Evolutionary conservation across 371 early-diverging fungal genomes (phyloP).

Genomic region (Mortierella sp.): DNA sequence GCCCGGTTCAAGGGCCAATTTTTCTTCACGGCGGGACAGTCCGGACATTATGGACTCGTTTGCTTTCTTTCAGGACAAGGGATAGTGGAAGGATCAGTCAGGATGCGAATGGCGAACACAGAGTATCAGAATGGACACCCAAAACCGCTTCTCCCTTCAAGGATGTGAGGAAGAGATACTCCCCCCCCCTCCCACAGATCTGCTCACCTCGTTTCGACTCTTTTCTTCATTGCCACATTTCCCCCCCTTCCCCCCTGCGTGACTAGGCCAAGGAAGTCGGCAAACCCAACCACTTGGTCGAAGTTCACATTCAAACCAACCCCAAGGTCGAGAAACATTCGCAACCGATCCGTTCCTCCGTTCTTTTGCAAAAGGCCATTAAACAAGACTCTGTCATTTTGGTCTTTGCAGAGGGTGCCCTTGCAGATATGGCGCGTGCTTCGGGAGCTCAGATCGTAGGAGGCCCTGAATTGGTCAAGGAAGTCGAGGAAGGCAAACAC

Average conservation of each 20-base stretch:
- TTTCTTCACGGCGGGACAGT: no score
- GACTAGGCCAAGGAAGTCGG: conserved; percentile 77
- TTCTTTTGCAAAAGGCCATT: conserved; percentile 75
- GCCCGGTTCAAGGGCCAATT: not conserved
- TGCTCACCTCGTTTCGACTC: no score
- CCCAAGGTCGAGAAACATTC: conserved; percentile 76
- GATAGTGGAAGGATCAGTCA: no score
- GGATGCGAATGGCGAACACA: no score
- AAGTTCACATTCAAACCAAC: conserved; percentile 71
- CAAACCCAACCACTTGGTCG: conserved; percentile 71
- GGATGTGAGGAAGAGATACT: no score
- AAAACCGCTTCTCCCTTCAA: no score
- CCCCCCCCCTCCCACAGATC: no score
- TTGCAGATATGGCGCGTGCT: conserved; percentile 84
- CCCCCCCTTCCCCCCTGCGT: no score
- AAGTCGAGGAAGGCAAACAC: conserved; percentile 72
- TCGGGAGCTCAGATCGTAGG: conserved; percentile 90
- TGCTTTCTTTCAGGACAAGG: no score
- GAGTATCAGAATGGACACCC: no score
- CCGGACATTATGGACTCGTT: no score
- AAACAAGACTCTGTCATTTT: conserved; percentile 71
- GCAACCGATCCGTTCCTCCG: conserved; percentile 78
- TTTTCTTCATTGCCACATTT: no score
- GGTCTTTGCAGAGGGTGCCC: conserved; percentile 85
- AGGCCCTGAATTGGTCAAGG: conserved; percentile 85